Evolutionary conservation across 495 filamentous ascomycete species (phyloP), one percentile per base, ranked within the genome.

Genomic region (Neurospora sp.): DNA sequence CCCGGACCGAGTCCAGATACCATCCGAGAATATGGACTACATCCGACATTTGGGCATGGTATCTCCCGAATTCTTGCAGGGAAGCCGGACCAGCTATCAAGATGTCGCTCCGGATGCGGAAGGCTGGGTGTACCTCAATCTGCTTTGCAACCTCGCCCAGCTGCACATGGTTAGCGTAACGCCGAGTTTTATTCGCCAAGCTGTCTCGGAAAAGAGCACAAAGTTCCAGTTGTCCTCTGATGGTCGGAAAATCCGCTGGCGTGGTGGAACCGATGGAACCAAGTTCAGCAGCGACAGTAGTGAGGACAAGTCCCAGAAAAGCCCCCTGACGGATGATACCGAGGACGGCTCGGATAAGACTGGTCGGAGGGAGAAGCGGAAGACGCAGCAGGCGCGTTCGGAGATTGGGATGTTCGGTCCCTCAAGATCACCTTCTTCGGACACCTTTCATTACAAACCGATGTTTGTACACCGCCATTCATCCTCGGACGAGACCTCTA

Each of bases 51-150:
- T 94, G 5, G 90, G 90, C 16, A 79, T 91, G 31, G 87, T 87
- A 0, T 85, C 86, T 44, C 86, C 86, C 2, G 82, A 84, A 40
- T 75, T 82, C 14, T 14, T 78, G 42, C 45, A 71, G n/a, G 59
- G 35, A 3, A 44, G 48, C 40, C 74, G 76, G 40, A 2, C 65
- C 9, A 70, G 45, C 45, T 72, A 77, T 12, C 70, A 81, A 20
- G 84, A 90, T 73, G 82, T 86, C 38, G 83, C 84, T 41, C 82
- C 85, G 18, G 83, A 87, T 72, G 83, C 81, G 16, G 85, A 88
- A 72, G 91, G 90, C 18, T 95, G 92, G 92, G 87, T 94, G 14
- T 94, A 92, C 76, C 85, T 95, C n/a, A 94, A 94, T 75, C 82
- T 95, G 20, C 85, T 95, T 39, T 89, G 87, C 78, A 93, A 92